Evolutionary conservation across 352 stramenopile species (phyloP).

Genomic region (Phytophthora citrophthora): DNA sequence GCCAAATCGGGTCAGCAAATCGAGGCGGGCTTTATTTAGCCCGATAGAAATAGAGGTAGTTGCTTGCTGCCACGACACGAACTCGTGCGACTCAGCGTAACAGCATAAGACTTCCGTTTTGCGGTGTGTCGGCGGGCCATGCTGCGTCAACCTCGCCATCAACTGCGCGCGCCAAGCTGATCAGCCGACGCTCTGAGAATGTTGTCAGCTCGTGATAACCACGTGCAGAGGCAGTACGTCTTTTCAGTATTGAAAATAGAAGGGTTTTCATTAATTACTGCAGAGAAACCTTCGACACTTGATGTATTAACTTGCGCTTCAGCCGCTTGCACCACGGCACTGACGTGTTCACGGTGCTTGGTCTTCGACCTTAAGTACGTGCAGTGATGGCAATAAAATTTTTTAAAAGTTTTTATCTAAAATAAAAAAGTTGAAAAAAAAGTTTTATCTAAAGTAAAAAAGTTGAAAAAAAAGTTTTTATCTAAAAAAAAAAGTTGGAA

Average conservation of each 20-base stretch:
- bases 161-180: slow-evolving; percentile 5
- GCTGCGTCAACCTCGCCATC: too few relatives aligned
- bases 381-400: too few relatives aligned
- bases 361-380: slow-evolving; percentile 18
- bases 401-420: too few relatives aligned
- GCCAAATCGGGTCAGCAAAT: background rate
- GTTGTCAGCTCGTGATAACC: slow-evolving; percentile 15
- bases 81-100: slow-evolving; percentile 1
- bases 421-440: too few relatives aligned
- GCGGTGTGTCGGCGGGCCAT: background rate
- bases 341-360: slow-evolving; percentile 28
- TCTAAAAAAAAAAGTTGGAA: too few relatives aligned
- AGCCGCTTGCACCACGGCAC: slow-evolving; percentile 7
- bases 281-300: slow-evolving; percentile 11
- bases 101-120: slow-evolving; percentile 6
- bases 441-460: too few relatives aligned
- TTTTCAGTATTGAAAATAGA: background rate
- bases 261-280: slow-evolving; percentile 3
- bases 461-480: too few relatives aligned
- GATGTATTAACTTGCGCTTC: slow-evolving; percentile 21
- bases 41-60: background rate
- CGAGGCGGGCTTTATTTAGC: background rate
- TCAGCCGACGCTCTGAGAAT: too few relatives aligned
- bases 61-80: background rate
- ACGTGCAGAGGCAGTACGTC: slow-evolving; percentile 5